Evolutionary conservation across 2,329 filamentous ascomycete species (phyloP).

Genomic region (Bisporella sp.): DNA sequence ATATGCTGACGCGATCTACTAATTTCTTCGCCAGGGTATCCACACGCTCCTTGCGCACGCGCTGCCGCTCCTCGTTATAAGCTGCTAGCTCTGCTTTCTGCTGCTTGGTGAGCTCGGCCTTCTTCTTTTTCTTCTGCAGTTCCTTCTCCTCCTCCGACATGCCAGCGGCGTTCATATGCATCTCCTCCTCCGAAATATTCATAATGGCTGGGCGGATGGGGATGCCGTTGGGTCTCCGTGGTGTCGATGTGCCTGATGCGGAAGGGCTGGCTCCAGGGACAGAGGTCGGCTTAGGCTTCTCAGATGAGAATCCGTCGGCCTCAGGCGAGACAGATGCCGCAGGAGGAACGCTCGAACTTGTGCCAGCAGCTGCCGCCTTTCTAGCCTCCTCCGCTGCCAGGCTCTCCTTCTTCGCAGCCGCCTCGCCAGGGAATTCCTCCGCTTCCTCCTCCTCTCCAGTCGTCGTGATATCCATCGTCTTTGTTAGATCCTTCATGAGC

Average conservation of each 20-base stretch:
- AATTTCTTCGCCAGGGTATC: slow-evolving; percentile 79
- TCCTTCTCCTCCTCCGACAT: slow-evolving; percentile 69
- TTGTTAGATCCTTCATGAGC: slow-evolving; percentile 95
- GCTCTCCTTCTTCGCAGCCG: slow-evolving; percentile 50
- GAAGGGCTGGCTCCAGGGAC: slow-evolving; percentile 13
- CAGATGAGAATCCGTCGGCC: not conserved
- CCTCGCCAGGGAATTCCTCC: slow-evolving; percentile 53
- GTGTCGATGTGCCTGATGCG: slow-evolving; percentile 35
- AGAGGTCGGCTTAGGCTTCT: slow-evolving; percentile 1
- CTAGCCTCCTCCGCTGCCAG: slow-evolving; percentile 27
- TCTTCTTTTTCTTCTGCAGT: slow-evolving; percentile 79
- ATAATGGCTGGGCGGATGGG: slow-evolving; percentile 80
- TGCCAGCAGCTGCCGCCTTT: not conserved
- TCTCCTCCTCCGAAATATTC: slow-evolving; percentile 78
- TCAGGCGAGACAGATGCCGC: slow-evolving; percentile 15
- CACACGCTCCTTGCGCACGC: slow-evolving; percentile 82
- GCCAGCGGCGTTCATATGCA: slow-evolving; percentile 54
- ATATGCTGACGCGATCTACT: slow-evolving; percentile 81
- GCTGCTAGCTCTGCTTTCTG: slow-evolving; percentile 87
- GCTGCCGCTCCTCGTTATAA: slow-evolving; percentile 78
- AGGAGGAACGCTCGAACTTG: slow-evolving; percentile 3
- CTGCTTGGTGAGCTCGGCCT: slow-evolving; percentile 78
- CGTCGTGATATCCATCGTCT: slow-evolving; percentile 97
- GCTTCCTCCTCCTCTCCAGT: slow-evolving; percentile 53
- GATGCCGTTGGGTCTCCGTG: slow-evolving; percentile 39